Conservation (phyloP, 768 basidiomycete genomes). For the Tricholomella constricta region DNA sequence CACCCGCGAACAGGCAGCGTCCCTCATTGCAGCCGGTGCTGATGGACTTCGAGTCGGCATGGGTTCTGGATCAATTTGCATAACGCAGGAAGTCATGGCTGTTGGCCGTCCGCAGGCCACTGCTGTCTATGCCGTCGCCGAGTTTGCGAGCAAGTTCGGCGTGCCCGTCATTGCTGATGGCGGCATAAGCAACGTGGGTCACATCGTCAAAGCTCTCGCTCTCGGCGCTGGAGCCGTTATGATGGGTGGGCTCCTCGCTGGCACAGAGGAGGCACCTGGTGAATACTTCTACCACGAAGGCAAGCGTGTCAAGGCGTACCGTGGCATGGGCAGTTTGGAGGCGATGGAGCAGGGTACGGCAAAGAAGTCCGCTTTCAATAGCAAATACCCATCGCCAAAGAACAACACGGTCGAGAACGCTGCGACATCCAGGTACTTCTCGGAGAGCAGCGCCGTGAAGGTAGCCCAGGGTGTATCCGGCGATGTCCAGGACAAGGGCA, state of each 20-base stretch:
- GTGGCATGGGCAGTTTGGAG: conserved; percentile 97
- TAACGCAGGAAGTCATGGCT: conserved; percentile 99
- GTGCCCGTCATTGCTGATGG: conserved; percentile 98
- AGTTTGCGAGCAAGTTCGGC: conserved; percentile 91
- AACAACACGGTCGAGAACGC: conserved; percentile 76
- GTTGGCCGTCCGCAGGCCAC: conserved; percentile 98
- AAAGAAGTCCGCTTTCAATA: conserved; percentile 28
- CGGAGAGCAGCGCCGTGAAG: conserved; percentile 89
- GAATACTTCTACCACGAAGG: conserved; percentile 99
- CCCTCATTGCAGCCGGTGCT: conserved; percentile 90
- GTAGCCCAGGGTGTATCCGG: conserved; percentile 97
- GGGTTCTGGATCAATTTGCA: conserved; percentile 98
- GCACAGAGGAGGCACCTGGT: conserved; percentile 95
- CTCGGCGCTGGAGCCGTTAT: conserved; percentile 96
- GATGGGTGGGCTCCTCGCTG: conserved; percentile 97
- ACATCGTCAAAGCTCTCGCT: conserved; percentile 94
- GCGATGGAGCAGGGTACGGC: conserved; percentile 84
- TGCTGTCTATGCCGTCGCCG: conserved; percentile 95
- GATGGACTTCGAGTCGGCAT: conserved; percentile 96
- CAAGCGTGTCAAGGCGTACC: conserved; percentile 97
- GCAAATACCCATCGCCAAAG: conserved; percentile 52
- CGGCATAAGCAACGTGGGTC: conserved; percentile 93
- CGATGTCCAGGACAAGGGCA: conserved; percentile 97
- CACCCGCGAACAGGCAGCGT: conserved; percentile 95
- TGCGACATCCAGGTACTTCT: conserved; percentile 95